phyloP scores from a whole-genome alignment of 2,329 filamentous ascomycete genomes.

The Stenocarpella maydis region DNA sequence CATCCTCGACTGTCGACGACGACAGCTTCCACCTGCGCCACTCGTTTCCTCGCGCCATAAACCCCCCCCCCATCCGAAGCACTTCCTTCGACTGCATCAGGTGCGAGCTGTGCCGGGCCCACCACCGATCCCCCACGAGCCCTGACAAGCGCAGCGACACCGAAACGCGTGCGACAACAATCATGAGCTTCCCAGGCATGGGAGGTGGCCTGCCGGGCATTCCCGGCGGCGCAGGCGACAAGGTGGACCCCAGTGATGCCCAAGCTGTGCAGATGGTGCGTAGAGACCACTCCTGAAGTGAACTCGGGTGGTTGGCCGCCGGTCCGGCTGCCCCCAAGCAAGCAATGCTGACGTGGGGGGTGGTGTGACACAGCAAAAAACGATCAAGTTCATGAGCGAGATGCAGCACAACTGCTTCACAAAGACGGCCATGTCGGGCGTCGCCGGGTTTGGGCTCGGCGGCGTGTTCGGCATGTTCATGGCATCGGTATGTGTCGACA shows the following conservation, averaged over 20 bases:
- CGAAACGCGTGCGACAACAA: slow-evolving; percentile 17
- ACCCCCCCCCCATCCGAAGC: neutral
- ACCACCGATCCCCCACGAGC: neutral
- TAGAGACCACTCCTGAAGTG: neutral
- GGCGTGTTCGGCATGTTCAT: slow-evolving; percentile 97
- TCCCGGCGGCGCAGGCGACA: slow-evolving; percentile 37
- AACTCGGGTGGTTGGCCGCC: too few relatives aligned
- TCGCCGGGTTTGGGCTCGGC: slow-evolving; percentile 93
- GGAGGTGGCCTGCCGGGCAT: slow-evolving; percentile 40
- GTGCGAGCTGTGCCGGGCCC: neutral
- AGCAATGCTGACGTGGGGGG: slow-evolving; percentile 8
- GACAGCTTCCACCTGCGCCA: neutral
- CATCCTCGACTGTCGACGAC: slow-evolving; percentile 11
- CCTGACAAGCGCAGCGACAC: neutral
- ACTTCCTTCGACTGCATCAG: neutral
- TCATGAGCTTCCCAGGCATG: slow-evolving; percentile 50
- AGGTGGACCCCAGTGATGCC: slow-evolving; percentile 55
- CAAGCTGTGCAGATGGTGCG: slow-evolving; percentile 53
- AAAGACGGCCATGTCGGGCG: slow-evolving; percentile 89
- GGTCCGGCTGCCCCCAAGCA: too few relatives aligned
- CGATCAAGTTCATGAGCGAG: slow-evolving; percentile 51
- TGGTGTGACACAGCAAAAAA: slow-evolving; percentile 9
- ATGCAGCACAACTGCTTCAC: slow-evolving; percentile 92
- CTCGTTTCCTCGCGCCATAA: neutral
- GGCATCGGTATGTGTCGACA: slow-evolving; percentile 88